A percentile compares a stretch with the other conserved stretches of the same genome.
Evolutionary conservation across 2,329 filamentous ascomycete species (phyloP).

Genomic region (Gaeumannomyces tritici): DNA sequence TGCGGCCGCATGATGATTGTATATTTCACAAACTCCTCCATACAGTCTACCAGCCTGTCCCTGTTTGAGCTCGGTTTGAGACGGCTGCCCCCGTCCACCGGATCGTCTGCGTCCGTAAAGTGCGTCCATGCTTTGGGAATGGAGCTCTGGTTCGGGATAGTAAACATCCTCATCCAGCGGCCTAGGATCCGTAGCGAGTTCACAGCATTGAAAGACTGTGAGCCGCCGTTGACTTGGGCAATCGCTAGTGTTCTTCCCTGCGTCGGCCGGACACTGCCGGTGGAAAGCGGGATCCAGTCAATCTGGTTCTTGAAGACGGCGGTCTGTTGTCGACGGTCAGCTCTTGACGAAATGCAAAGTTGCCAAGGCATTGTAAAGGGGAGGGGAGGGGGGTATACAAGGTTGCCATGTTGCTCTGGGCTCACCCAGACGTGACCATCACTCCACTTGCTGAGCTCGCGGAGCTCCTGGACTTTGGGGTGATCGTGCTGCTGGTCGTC

Average conservation of each 20-base stretch:
- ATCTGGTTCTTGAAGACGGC: slow-evolving; percentile 63
- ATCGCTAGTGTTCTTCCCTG: slow-evolving; percentile 56
- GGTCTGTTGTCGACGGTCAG: slow-evolving; percentile 27
- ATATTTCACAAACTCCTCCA: slow-evolving; percentile 64
- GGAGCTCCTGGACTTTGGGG: slow-evolving; percentile 52
- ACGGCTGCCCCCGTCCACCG: slow-evolving; percentile 29
- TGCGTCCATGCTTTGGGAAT: slow-evolving; percentile 53
- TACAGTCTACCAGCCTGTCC: slow-evolving; percentile 53
- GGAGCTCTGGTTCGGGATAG: slow-evolving; percentile 56
- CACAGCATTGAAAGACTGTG: slow-evolving; percentile 58
- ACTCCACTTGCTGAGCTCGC: slow-evolving; percentile 51
- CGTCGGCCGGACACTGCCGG: slow-evolving; percentile 53
- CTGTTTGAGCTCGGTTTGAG: slow-evolving; percentile 37
- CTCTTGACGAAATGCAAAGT: not conserved
- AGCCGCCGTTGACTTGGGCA: slow-evolving; percentile 53
- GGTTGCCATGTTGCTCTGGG: slow-evolving; percentile 57
- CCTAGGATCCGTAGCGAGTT: slow-evolving; percentile 57
- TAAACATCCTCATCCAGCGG: slow-evolving; percentile 62
- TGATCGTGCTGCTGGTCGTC: slow-evolving; percentile 50
- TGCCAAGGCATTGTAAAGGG: not conserved
- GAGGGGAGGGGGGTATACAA: slow-evolving; percentile 24
- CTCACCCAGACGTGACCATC: slow-evolving; percentile 58
- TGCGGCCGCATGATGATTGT: slow-evolving; percentile 55
- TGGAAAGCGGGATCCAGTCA: slow-evolving; percentile 57
- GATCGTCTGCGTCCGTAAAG: slow-evolving; percentile 10